Conservation (phyloP, 2,329 filamentous ascomycete genomes). For the Paecilomyces fulvus region DNA sequence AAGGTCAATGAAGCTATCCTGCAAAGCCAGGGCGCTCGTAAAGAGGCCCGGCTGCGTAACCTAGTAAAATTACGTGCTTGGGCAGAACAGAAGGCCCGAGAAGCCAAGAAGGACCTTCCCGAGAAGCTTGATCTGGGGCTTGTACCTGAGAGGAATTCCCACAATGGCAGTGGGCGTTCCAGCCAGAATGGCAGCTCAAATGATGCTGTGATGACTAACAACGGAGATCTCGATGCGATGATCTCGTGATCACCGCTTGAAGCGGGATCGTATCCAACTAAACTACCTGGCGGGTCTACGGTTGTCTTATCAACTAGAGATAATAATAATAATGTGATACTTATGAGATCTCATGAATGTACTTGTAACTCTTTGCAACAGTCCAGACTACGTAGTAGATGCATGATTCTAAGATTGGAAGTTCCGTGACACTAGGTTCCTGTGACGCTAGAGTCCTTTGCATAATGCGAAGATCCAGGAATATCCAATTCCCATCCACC, state of each 20-base stretch:
- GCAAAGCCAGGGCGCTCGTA: conserved; percentile 59
- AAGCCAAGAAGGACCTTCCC: conserved; percentile 39
- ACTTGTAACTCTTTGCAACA: background rate
- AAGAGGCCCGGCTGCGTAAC: conserved; percentile 73
- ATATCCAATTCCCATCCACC: too few relatives aligned
- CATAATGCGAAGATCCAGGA: too few relatives aligned
- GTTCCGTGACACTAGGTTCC: too few relatives aligned
- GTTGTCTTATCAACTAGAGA: background rate
- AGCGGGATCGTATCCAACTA: background rate
- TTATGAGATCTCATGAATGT: background rate
- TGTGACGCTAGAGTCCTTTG: too few relatives aligned
- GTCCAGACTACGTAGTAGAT: background rate
- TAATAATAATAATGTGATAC: background rate
- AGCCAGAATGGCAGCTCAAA: conserved; percentile 22
- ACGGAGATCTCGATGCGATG: conserved; percentile 34
- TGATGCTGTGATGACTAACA: conserved; percentile 35
- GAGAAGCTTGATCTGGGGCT: conserved; percentile 38
- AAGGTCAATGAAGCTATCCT: conserved; percentile 86
- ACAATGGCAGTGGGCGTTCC: conserved; percentile 9
- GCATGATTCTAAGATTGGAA: background rate
- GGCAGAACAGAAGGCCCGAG: conserved; percentile 58
- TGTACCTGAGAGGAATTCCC: conserved; percentile 23
- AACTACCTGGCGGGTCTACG: background rate
- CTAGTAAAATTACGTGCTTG: conserved; percentile 76
- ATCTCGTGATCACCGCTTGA: conserved; percentile 20